These are phyloP conservation scores for Jacaranda mimosifolia DNA, from an alignment of 257 asterid genomes.

Conservation along the genomic window DNA sequence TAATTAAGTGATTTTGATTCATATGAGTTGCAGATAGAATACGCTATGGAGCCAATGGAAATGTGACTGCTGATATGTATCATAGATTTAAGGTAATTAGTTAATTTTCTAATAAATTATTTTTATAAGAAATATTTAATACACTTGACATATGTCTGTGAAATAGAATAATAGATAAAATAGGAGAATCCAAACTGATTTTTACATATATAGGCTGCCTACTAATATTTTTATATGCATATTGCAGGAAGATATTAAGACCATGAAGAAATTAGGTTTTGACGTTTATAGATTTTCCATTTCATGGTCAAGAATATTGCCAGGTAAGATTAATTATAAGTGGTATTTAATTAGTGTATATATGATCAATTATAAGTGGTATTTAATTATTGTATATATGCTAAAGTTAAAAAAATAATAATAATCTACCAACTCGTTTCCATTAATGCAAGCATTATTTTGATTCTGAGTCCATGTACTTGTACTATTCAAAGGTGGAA, in stretches of 20 bases:
- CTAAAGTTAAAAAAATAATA: no score
- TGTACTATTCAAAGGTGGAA: not conserved
- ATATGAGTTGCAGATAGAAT: not conserved
- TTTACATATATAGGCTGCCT: no score
- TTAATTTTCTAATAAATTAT: no score
- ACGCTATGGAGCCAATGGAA: not conserved
- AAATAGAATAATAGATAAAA: no score
- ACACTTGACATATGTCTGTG: no score
- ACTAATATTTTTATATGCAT: not conserved
- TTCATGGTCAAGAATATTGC: not conserved
- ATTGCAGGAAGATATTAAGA: not conserved
- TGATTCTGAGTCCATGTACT: no score
- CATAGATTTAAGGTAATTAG: constrained; percentile 3
- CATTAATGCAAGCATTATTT: no score
- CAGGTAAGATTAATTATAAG: not conserved
- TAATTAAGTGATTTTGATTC: no score
- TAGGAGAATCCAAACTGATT: no score
- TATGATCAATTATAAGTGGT: not conserved
- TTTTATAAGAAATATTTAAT: no score
- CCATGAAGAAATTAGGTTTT: not conserved
- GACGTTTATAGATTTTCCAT: not conserved
- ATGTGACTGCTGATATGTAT: constrained; percentile 1
- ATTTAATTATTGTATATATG: no score
- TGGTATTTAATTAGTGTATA: not conserved
- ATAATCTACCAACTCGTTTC: no score